Evolutionary conservation across 306 rosid species (phyloP), one percentile per base, ranked within the genome.

Genomic region (Vigna angularis): DNA sequence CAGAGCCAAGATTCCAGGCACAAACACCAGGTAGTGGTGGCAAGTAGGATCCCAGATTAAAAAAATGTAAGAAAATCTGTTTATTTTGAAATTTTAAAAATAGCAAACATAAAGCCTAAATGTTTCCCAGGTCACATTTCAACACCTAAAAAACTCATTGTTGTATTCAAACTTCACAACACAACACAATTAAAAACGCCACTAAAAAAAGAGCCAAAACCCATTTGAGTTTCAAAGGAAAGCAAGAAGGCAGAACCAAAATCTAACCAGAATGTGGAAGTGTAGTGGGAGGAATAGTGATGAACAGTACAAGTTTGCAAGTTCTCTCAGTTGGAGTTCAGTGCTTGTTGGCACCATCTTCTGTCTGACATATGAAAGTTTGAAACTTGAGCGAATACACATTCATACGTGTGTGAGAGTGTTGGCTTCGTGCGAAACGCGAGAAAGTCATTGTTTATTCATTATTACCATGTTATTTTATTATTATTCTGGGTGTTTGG

Each of bases 1-100:
- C 81, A 85, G 70, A 86, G 61, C 83, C 86, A 20, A 52, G 72
- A 77, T 79, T 88, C 84, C 84, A 59, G 83, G 76, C 50, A 24
- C 9, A 44, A 52, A 66, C 81, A 67, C 64, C 66, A 34, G 71
- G 15, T 77, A 66, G 81, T 73, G 82, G 81, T 32, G 28, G 81
- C 74, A 81, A 38, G 78, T 74, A 84, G 69, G 81, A 52, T 63
- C 84, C 83, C 38, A 34, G 45, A 68, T 18, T 62, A 59, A 68
- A 62, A 20, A 12, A 9, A 15, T 7, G 8, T 42, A 56, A 1
- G 4, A 3, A 0, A 4, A 34, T 20, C 22, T 5, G 7, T 9
- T 28, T 40, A 22, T 52, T 38, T 52, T 8, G 1, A 61, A 61
- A 28, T 30, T 15, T 58, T 12, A 61, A 6, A 4, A 6, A 4